Conservation (phyloP, 805 yeast species). For the Yamadazyma endophytica region DNA sequence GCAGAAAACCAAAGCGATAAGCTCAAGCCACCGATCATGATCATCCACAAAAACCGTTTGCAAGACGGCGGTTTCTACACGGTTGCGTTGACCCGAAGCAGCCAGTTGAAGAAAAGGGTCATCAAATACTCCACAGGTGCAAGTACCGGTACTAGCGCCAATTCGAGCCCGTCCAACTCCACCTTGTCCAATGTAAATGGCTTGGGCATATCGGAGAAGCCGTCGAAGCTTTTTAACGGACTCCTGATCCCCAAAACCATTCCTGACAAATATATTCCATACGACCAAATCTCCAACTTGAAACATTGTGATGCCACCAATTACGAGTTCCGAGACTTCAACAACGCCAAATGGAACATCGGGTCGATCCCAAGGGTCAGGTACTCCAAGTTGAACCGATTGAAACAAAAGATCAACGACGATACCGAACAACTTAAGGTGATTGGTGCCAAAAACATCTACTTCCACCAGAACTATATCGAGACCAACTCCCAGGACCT, state of each 20-base stretch:
- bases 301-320: conserved; percentile 10
- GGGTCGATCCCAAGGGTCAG: conserved; percentile 46
- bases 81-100: conserved; percentile 17
- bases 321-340: conserved; percentile 25
- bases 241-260: conserved; percentile 21
- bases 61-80: conserved; percentile 27
- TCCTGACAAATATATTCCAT: conserved; percentile 18
- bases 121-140: too few relatives aligned
- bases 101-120: conserved; percentile 8
- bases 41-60: conserved; percentile 19
- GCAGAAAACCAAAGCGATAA: conserved; percentile 12
- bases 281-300: conserved; percentile 10
- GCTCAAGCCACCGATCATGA: conserved; percentile 22
- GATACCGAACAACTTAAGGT: conserved; percentile 17
- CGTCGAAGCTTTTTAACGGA: conserved; percentile 16
- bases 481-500: conserved; percentile 8
- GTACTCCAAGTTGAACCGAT: conserved; percentile 19
- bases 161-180: conserved; percentile 5
- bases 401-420: conserved; percentile 16
- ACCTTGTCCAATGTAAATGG: too few relatives aligned
- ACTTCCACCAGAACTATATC: conserved; percentile 33
- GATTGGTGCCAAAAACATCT: conserved; percentile 31
- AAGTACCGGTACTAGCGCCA: conserved; percentile 3
- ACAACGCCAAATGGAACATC: conserved; percentile 28
- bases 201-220: too few relatives aligned